Evolutionary conservation across 2,329 filamentous ascomycete genomes (phyloP).

Genomic region (Talaromyces albobiverticillius): DNA sequence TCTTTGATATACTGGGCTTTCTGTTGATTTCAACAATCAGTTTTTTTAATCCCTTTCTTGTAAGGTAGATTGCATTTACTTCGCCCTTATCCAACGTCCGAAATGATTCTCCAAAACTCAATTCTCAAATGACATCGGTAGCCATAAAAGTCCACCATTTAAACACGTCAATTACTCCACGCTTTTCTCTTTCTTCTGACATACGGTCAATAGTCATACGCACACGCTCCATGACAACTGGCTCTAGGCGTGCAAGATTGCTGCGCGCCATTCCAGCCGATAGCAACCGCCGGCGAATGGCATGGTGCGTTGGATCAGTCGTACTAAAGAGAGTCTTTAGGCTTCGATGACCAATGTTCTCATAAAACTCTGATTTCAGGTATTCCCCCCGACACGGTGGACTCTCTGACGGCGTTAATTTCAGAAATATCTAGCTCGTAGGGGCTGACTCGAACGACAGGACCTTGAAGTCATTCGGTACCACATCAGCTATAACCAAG

Average conservation of each 20-base stretch:
- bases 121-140: constrained; percentile 53
- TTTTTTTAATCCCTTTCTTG: neutral
- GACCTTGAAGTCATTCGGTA: constrained; percentile 19
- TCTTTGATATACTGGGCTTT: constrained; percentile 43
- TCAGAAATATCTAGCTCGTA: constrained; percentile 39
- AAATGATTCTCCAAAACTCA: constrained; percentile 58
- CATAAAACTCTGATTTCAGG: constrained; percentile 33
- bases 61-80: constrained; percentile 28
- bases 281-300: constrained; percentile 42
- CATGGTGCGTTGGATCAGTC: constrained; percentile 38
- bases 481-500: neutral
- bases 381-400: constrained; percentile 32
- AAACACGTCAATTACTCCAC: constrained; percentile 44
- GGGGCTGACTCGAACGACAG: constrained; percentile 30
- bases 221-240: constrained; percentile 40
- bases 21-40: constrained; percentile 18
- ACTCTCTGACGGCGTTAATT: constrained; percentile 27
- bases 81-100: constrained; percentile 50
- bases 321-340: constrained; percentile 41
- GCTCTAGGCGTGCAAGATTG: constrained; percentile 30
- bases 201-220: constrained; percentile 45
- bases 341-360: constrained; percentile 17
- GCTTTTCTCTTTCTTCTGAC: constrained; percentile 39
- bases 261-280: constrained; percentile 28
- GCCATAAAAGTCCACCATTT: constrained; percentile 57